Percentiles rank a stretch among this genome's conserved stretches.
phyloP scores from a whole-genome alignment of 352 stramenopile species.

The Phytophthora constricta region DNA sequence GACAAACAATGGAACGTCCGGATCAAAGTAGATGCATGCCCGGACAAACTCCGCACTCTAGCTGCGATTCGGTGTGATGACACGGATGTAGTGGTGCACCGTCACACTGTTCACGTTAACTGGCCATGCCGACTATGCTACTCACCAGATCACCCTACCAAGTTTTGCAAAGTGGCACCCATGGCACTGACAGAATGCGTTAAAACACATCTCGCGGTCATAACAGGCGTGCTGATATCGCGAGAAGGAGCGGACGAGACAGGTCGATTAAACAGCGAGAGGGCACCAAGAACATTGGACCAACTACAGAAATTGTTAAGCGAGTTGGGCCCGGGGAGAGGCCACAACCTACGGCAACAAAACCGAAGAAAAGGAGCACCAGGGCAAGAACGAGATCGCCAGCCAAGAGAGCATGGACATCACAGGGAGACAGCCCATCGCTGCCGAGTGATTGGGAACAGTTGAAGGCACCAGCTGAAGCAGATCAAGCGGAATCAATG shows the following conservation, averaged over 20 bases:
- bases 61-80: neutral
- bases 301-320: neutral
- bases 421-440: neutral
- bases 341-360: too few relatives aligned
- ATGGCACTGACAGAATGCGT: neutral
- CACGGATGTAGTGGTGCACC: neutral
- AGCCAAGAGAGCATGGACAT: neutral
- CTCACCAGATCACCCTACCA: slow-evolving; percentile 5
- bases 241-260: neutral
- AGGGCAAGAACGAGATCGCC: neutral
- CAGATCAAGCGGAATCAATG: too few relatives aligned
- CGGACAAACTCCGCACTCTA: neutral
- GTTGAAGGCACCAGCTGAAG: too few relatives aligned
- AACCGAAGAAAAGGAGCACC: too few relatives aligned
- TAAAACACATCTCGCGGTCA: neutral
- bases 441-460: neutral
- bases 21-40: neutral
- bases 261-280: too few relatives aligned
- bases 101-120: neutral
- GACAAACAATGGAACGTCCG: slow-evolving; percentile 5
- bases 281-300: neutral
- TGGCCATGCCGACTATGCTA: neutral
- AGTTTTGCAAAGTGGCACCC: neutral
- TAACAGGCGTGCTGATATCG: neutral
- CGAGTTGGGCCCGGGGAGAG: too few relatives aligned